Percentiles rank a stretch among this genome's conserved stretches.
Conservation (phyloP, 2,329 filamentous ascomycete genomes). For the Cladosporium oxysporum region DNA sequence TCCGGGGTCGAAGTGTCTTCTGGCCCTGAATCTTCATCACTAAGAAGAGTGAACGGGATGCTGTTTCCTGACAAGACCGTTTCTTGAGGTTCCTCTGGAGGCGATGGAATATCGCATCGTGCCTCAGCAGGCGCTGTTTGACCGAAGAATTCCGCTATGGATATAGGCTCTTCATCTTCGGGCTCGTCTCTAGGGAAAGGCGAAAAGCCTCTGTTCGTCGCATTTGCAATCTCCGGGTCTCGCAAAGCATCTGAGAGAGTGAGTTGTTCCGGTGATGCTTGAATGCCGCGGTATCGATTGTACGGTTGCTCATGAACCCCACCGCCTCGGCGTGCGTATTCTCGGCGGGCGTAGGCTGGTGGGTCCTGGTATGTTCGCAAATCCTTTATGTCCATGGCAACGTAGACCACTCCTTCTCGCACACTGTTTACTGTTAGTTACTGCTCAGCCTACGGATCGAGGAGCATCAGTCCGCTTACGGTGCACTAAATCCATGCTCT, state of each 20-base stretch:
- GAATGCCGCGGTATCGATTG: slow-evolving; percentile 25
- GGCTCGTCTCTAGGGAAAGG: slow-evolving; percentile 20
- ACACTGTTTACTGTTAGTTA: slow-evolving; percentile 57
- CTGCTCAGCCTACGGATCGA: background rate
- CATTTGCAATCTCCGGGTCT: slow-evolving; percentile 33
- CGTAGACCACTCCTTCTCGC: slow-evolving; percentile 88
- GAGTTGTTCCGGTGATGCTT: slow-evolving; percentile 33
- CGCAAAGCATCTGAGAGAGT: slow-evolving; percentile 35
- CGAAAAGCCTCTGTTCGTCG: slow-evolving; percentile 14
- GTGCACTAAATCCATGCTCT: slow-evolving; percentile 76
- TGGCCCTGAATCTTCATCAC: slow-evolving; percentile 35
- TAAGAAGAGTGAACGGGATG: slow-evolving; percentile 31
- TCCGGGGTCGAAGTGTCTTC: slow-evolving; percentile 37
- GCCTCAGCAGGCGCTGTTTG: slow-evolving; percentile 28
- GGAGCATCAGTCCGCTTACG: slow-evolving; percentile 61
- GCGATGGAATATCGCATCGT: slow-evolving; percentile 32
- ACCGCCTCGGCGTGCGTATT: slow-evolving; percentile 23
- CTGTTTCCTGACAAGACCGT: slow-evolving; percentile 23
- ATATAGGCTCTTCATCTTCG: slow-evolving; percentile 26
- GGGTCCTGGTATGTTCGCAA: slow-evolving; percentile 55
- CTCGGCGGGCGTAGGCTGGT: slow-evolving; percentile 24
- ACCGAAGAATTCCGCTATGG: slow-evolving; percentile 26
- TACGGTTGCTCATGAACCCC: slow-evolving; percentile 32
- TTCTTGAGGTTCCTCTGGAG: slow-evolving; percentile 23
- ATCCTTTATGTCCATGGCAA: slow-evolving; percentile 81